Percentiles rank a stretch among this genome's conserved stretches.
phyloP scores from a whole-genome alignment of 768 basidiomycete species.

The Lentinula raphanica region DNA sequence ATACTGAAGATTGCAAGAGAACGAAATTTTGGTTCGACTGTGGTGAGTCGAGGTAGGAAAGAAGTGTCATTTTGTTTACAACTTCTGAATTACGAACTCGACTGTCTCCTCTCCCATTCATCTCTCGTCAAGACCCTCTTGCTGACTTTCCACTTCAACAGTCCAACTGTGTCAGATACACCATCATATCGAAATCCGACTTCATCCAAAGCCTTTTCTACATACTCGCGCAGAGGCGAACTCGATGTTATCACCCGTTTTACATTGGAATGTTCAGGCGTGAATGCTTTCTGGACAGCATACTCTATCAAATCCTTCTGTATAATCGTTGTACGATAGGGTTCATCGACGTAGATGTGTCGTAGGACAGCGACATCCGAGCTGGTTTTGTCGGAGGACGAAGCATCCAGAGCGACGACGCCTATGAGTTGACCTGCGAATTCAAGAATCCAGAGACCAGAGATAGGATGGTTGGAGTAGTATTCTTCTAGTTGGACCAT shows the following conservation, averaged over 20 bases:
- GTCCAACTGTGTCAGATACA: constrained; percentile 40
- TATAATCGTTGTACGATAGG: constrained; percentile 48
- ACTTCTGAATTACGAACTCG: no score
- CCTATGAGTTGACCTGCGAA: constrained; percentile 56
- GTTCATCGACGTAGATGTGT: constrained; percentile 70
- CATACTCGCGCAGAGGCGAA: constrained; percentile 49
- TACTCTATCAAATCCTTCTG: constrained; percentile 64
- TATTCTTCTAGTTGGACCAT: constrained; percentile 45
- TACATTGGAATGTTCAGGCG: constrained; percentile 29
- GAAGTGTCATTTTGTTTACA: constrained; percentile 13
- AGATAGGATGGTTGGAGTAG: constrained; percentile 57
- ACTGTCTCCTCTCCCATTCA: constrained; percentile 39
- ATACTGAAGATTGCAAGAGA: constrained; percentile 53
- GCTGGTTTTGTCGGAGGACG: constrained; percentile 24
- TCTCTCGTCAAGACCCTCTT: constrained; percentile 37
- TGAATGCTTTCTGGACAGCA: constrained; percentile 56
- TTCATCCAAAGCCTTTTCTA: constrained; percentile 36
- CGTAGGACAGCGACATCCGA: constrained; percentile 54
- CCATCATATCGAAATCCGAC: constrained; percentile 47
- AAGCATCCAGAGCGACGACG: constrained; percentile 66
- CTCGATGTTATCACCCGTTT: constrained; percentile 41
- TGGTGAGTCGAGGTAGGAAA: constrained; percentile 14
- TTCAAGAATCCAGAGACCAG: constrained; percentile 70
- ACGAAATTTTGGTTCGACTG: constrained; percentile 35
- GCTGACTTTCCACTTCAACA: constrained; percentile 53